These are phyloP conservation scores for Ogataea trehaloabstinens DNA, from an alignment of 805 yeast genomes.

Conservation along the genomic window DNA sequence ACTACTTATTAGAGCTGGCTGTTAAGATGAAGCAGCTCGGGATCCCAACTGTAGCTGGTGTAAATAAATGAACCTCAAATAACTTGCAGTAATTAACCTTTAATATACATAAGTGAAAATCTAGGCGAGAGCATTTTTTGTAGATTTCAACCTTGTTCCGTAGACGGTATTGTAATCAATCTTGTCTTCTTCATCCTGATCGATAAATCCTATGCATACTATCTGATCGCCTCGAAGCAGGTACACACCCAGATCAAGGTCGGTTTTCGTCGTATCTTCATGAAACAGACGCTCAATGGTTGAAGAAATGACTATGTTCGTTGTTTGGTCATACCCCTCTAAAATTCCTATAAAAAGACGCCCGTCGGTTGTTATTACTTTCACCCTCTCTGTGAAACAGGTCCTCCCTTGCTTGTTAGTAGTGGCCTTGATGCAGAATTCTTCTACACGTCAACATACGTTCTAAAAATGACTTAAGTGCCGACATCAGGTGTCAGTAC, in stretches of 20 bases:
- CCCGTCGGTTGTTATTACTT: constrained; percentile 58
- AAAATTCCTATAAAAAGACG: constrained; percentile 45
- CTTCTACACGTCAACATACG: constrained; percentile 16
- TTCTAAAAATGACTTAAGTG: constrained; percentile 23
- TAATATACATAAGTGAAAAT: constrained; percentile 7
- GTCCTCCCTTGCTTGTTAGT: too few species aligned
- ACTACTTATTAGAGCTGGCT: constrained; percentile 81
- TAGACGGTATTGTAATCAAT: constrained; percentile 40
- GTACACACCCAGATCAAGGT: constrained; percentile 45
- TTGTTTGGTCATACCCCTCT: constrained; percentile 63
- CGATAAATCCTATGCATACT: constrained; percentile 54
- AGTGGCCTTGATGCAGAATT: neutral
- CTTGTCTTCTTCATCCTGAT: constrained; percentile 37
- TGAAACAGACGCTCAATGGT: constrained; percentile 52
- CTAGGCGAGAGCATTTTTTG: constrained; percentile 28
- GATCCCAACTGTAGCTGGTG: constrained; percentile 44
- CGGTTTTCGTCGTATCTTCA: constrained; percentile 36
- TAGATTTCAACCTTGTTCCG: constrained; percentile 26
- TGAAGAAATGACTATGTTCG: constrained; percentile 55
- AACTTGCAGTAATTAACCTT: neutral
- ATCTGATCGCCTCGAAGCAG: constrained; percentile 59
- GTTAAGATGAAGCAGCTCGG: constrained; percentile 76
- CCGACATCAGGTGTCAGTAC: constrained; percentile 18
- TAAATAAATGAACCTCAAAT: too few species aligned
- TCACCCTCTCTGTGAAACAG: constrained; percentile 46